Evolutionary conservation across 306 rosid species (phyloP), one percentile per base, ranked within the genome.

Genomic region (Clitoria ternatea): DNA sequence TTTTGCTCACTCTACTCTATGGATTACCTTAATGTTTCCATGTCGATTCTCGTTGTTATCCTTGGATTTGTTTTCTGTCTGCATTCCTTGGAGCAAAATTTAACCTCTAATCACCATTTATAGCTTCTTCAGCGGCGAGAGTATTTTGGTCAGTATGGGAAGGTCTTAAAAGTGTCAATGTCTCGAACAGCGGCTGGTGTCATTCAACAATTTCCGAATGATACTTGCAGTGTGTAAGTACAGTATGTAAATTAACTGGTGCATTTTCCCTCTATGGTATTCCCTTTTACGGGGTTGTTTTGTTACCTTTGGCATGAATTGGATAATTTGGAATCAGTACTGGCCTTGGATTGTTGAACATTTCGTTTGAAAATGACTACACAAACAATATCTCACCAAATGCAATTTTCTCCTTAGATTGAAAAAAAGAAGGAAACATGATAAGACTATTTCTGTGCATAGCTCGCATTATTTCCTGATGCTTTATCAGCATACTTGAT

Each of bases 221-320:
- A 83, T 79, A 89, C 99, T 37, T 95, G 99, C 83, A 95, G 99
- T 91, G 99, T 91, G 99, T 95, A 89, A 91, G 99, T 84, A 39
- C 11, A 70, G 40, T 43, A 35, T 44, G 22, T 18, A 10, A 55
- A 2, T 14, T 63, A 61, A 44, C 18, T 64, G 37, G n/a, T n/a
- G n/a, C n/a, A n/a, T n/a, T n/a, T 69, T 57, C 37, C 36, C 61
- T 56, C 15, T 22, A 23, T 57, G 59, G 4, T 45, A 20, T 54
- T 5, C n/a, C 37, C 36, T 55, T 56, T 20, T 22, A 23, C 49
- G 59, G 4, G 37, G 15, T 54, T 5, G 29, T 53, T 65, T 71
- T 63, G 40, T 33, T 69, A 14, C 29, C 24, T 26, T 59, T 60
- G 19, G 15, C n/a, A 23, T 67, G 22, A 7, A 35, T 44, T 15